phyloP scores from a whole-genome alignment of 139 green algal genomes.

The Zygnema cylindricum region DNA sequence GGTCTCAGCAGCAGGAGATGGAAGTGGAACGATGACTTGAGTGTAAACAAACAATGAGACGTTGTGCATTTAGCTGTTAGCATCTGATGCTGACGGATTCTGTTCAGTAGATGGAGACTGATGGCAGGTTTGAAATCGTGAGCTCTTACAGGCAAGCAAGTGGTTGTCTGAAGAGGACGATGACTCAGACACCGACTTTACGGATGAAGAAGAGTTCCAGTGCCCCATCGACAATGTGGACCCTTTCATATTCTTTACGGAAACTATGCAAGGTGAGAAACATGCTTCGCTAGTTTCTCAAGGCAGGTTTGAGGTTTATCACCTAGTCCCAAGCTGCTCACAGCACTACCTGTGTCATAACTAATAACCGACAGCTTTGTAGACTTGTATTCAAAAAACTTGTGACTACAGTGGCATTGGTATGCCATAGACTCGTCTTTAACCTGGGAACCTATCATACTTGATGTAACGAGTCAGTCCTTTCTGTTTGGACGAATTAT shows the following conservation, averaged over 20 bases:
- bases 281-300: not conserved
- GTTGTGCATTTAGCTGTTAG: too few relatives aligned
- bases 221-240: conserved; percentile 59
- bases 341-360: not conserved
- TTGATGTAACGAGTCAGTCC: too few relatives aligned
- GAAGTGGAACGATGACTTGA: too few relatives aligned
- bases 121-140: not conserved
- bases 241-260: conserved; percentile 62
- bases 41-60: too few relatives aligned
- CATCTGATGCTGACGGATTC: too few relatives aligned
- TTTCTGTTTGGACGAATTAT: too few relatives aligned
- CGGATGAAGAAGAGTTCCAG: conserved; percentile 60
- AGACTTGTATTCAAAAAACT: not conserved
- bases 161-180: conserved; percentile 48
- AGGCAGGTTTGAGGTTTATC: not conserved
- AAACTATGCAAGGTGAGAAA: conserved; percentile 48
- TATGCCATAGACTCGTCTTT: not conserved
- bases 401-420: not conserved
- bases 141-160: conserved; percentile 23
- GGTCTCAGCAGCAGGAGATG: too few relatives aligned
- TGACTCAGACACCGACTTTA: conserved; percentile 27
- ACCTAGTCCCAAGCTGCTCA: not conserved
- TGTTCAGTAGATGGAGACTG: not conserved
- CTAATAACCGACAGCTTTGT: not conserved
- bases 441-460: not conserved